Base-by-base conservation (phyloP, 352 stramenopile genomes). In the Phytophthora pluvialis region DNA sequence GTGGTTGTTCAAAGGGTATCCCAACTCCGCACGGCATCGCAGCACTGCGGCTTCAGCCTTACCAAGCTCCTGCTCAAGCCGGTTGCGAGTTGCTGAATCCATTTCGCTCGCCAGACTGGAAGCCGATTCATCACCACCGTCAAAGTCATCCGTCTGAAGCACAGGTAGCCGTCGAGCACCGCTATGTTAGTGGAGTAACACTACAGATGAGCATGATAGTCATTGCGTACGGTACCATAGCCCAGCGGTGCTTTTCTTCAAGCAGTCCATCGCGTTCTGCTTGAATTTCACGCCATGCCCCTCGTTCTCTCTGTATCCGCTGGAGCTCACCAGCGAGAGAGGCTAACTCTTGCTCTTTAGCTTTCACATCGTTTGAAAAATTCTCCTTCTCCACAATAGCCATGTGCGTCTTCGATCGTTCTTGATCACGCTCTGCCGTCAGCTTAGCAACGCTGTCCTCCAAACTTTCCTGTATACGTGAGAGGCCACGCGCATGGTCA, bases 171-270 rank as follows among this genome's bases (percentile, higher is more conserved):
- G 31, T 35, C 21, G 21, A 32, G n/a, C 13, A 36, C 10, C 31
- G 5, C 3, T 29, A 31, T 11, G n/a, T 73, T 55, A 66, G 48
- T 32, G 11, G 21, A 50, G 7, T 26, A 40, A 42, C 18, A 18
- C 5, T 43, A 36, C 42, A 49, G 21, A 39, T 8, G 13, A 12
- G 11, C 16, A 57, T 26, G 32, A 54, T 29, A 25, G 16, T 6
- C 11, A 56, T 46, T 33, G 61, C 70, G 16, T 60, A n/a, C n/a
- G n/a, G n/a, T n/a, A 91, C 83, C 83, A 91, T 88, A 29, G 82
- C 83, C 86, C 86, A 95, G 10, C 85, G 84, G 60, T 95, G 86
- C 46, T 95, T 95, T 70, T 95, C 86, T 64, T 93, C 81, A 7
- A 93, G 50, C 12, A 95, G 53, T 9, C 79, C 84, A 56, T 95